Percentiles rank a stretch among this genome's conserved stretches.
These are phyloP conservation scores for Pseudevernia furfuracea DNA, from an alignment of 495 filamentous ascomycete species.

Conservation along the genomic window DNA sequence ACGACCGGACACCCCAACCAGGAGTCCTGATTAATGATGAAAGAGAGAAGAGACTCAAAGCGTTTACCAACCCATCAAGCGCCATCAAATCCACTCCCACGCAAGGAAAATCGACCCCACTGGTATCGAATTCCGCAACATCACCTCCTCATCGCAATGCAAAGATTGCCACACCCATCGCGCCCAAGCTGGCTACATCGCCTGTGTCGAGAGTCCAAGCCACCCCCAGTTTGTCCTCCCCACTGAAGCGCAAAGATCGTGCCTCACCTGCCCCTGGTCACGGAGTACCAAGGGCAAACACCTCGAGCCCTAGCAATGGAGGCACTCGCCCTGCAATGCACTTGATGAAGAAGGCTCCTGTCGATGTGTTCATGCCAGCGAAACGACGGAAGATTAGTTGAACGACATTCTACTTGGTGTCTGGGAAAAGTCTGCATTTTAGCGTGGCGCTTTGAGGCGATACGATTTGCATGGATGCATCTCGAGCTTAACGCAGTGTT, in stretches of 20 bases:
- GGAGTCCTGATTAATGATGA: conserved; percentile 1
- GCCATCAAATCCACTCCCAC: not conserved
- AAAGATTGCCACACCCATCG: not conserved
- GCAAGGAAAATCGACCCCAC: not conserved
- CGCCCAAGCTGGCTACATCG: not conserved
- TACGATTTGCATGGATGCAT: not conserved
- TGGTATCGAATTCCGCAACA: not conserved
- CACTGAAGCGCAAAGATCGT: not conserved
- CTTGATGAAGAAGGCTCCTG: conserved; percentile 19
- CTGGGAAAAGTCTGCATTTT: not conserved
- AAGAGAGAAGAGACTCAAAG: conserved; percentile 21
- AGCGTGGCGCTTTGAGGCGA: conserved; percentile 5
- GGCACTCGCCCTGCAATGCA: not conserved
- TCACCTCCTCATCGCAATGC: not conserved
- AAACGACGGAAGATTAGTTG: conserved; percentile 18
- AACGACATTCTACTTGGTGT: not conserved
- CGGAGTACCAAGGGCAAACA: not conserved
- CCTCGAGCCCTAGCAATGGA: conserved; percentile 10
- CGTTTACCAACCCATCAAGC: conserved; percentile 18
- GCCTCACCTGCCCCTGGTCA: not conserved
- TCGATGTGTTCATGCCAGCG: conserved; percentile 23
- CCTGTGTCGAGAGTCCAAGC: not conserved
- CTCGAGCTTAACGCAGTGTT: not conserved
- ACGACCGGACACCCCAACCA: conserved; percentile 1
- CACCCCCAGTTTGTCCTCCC: not conserved